Evolutionary conservation across 768 basidiomycete genomes (phyloP), one percentile per base, ranked within the genome.

Genomic region (Pisolithus sp.): DNA sequence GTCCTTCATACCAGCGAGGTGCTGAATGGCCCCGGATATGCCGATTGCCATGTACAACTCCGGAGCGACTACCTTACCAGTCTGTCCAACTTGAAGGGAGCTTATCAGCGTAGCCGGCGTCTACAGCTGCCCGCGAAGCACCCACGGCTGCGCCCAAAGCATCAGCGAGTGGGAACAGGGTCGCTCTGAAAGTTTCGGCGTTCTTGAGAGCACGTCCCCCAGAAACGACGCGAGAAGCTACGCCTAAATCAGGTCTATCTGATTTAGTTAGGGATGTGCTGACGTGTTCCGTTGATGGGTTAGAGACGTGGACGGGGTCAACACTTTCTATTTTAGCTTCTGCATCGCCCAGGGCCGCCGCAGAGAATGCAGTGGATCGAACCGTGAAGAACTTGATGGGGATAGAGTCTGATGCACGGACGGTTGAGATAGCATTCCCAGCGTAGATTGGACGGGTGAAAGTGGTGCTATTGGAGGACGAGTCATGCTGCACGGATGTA

Each of bases 1-100:
- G 62, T 97, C 96, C 68, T 99, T 99, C 96, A 98, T 99, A 8
- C 96, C 96, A 20, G 96, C 96, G 50, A 98, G 75, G 73, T 99
- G 96, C 71, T 99, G 96, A 61, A 98, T 99, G 13, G 96, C 96
- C 17, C 96, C 96, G 8, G 93, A 96, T 60, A 99, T 98, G 47
- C 96, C 96, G 46, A 98, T 70, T 4, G 96, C 96, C 70, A 98
- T 80, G 71, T 99, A 99, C 49, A 99, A 73, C 65, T 95, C 90
- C 0, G 96, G 95, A 3, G 96, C 95, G 40, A 98, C 94, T 34
- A 99, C 89, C 71, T 98, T 98, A 50, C 96, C 96, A 0, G 96
- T 99, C 74, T 99, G 96, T 21, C 96, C 96, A n/a, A 99, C 96
- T 70, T 99, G 96, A 47, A 97, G 65, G 4, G 91, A 93, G 71